Percentiles rank a stretch among this genome's conserved stretches.
Evolutionary conservation across 192 early-diverging fungal genomes (phyloP).

Genomic region (Mortierella antarctica): DNA sequence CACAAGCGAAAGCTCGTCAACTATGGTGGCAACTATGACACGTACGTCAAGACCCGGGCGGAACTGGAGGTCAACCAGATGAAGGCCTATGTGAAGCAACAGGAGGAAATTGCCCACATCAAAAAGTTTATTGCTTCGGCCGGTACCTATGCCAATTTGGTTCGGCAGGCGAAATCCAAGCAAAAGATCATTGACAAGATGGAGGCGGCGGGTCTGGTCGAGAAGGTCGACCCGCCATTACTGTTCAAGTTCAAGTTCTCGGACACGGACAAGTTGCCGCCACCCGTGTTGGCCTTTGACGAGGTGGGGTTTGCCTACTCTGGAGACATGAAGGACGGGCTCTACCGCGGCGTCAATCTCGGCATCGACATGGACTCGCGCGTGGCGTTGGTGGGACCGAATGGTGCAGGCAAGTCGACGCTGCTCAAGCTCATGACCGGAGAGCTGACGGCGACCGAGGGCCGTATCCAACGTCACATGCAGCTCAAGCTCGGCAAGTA

Average conservation of each 20-base stretch:
- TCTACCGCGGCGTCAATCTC: constrained; percentile 92
- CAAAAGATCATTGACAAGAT: constrained; percentile 99
- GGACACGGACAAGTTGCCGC: constrained; percentile 88
- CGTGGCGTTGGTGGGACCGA: constrained; percentile 96
- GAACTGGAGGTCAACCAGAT: constrained; percentile 98
- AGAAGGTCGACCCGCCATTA: constrained; percentile 84
- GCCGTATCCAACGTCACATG: constrained; percentile 90
- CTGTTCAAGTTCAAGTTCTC: constrained; percentile 92
- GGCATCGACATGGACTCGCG: constrained; percentile 99
- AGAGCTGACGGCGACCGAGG: constrained; percentile 84
- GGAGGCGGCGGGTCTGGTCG: constrained; percentile 97
- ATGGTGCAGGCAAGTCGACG: constrained; percentile 96
- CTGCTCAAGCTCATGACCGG: constrained; percentile 97
- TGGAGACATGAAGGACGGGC: constrained; percentile 81
- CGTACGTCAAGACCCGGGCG: constrained; percentile 92
- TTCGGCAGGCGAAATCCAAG: constrained; percentile 95
- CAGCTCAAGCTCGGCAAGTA: constrained; percentile 95
- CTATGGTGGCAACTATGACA: constrained; percentile 99
- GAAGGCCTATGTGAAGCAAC: constrained; percentile 99
- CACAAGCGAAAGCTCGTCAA: constrained; percentile 91
- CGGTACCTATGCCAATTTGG: constrained; percentile 99
- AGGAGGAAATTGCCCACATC: constrained; percentile 98
- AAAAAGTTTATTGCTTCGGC: constrained; percentile 98
- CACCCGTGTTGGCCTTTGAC: constrained; percentile 96
- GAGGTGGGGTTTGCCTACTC: constrained; percentile 94